Evolutionary conservation across 177 flowering plant genomes (phyloP), one percentile per base, ranked within the genome.

Genomic region (Vitis hybrid): DNA sequence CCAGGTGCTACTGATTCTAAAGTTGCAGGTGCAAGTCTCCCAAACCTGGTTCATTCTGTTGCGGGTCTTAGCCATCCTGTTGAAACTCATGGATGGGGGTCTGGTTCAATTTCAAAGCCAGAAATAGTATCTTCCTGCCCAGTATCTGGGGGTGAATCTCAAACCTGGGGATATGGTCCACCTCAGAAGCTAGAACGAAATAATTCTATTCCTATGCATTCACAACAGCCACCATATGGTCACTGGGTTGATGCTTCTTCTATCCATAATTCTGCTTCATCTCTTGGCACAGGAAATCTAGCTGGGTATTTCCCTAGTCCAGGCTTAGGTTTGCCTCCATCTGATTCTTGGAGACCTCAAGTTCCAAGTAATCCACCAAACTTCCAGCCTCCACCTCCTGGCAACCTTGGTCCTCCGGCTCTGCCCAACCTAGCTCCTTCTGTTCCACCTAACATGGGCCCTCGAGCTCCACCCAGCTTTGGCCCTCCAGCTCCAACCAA

Each of bases 261-360:
- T 39, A 65, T 39, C 49, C 85, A 79, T 14, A 69, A 53, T 72
- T 59, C 73, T 69, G 66, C 81, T 72, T 19, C 83, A 22, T 31
- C 73, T 39, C 62, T 67, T 4, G 60, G 19, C 62, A 15, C 80
- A 52, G 83, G 67, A 49, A 71, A 71, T 62, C 71, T 74, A 5
- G 39, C 66, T 61, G 85, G 79, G 55, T 68, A 51, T 57, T 75
- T 74, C 48, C 74, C 75, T 3, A 33, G 51, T 39, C 72, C 75
- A 21, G 76, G 70, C 67, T 26, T 71, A 1, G 75, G 70, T 19
- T 16, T 78, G 60, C 75, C 76, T 2, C 66, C 75, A 31, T 72
- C 83, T 26, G 78, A 79, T 60, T 10, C 79, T n/a, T 83, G 86
- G 86, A 72, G 81, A 63, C 83, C 80, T 48, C 76, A 78, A 6